Evolutionary conservation across 192 early-diverging fungal species (phyloP), one percentile per base, ranked within the genome.

Genomic region (Backusella circina): DNA sequence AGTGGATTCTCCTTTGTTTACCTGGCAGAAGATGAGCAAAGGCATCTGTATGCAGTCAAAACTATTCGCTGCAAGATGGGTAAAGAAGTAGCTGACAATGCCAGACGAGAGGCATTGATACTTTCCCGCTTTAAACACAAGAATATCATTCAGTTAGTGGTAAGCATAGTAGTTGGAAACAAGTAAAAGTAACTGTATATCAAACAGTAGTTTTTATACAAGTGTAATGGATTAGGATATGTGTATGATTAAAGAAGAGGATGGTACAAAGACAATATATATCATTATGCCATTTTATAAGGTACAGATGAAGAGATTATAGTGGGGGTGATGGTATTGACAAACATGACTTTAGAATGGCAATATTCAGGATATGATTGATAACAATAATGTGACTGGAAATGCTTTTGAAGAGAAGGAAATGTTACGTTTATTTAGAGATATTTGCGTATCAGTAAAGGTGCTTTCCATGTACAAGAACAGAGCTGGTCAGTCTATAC

Each of bases 281-380:
- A 93, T 93, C 54, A 88, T 92, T 72, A 83, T 93, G 71, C 92
- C 91, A 13, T 86, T 90, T 41, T 91, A 88, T 67, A 85, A 86
- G 70, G 83, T 84, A 75, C 8, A 21, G 41, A 51, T 38, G 37
- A n/a, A n/a, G n/a, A n/a, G n/a, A n/a, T n/a, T n/a, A n/a, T n/a
- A n/a, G n/a, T n/a, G n/a, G n/a, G n/a, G n/a, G n/a, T n/a, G n/a
- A n/a, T n/a, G 8, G 26, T 28, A 47, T 44, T 32, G 36, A 54
- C 16, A 12, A 33, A 33, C 23, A 44, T 18, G n/a, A 13, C 18
- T 70, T 47, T 74, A 80, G 65, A 80, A 78, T 38, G 90, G 89
- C 23, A 88, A 85, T 51, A 70, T 92, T 7, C 73, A 86, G 74
- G 89, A 94, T 21, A 77, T 84, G 12, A 88, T 89, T 35, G 78